A percentile compares a stretch with the other conserved stretches of the same genome.
phyloP scores from a whole-genome alignment of 2,329 filamentous ascomycete species.

The Tolypocladium tropicale region DNA sequence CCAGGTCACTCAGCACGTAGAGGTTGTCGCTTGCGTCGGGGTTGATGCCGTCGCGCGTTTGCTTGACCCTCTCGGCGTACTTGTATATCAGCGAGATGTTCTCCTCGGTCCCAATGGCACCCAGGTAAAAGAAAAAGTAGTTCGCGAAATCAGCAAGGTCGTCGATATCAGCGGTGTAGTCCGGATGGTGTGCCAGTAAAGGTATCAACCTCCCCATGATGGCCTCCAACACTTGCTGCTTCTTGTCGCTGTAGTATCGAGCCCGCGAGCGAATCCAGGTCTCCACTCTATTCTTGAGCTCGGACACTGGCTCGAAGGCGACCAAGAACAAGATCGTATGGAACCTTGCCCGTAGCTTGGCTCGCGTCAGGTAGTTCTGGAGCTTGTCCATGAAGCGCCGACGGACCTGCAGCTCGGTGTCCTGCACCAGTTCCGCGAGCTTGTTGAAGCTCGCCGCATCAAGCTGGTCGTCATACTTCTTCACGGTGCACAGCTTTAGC shows the following conservation, averaged over 20 bases:
- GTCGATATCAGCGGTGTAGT: slow-evolving; percentile 58
- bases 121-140: slow-evolving; percentile 86
- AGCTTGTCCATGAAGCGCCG: slow-evolving; percentile 72
- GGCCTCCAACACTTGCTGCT: slow-evolving; percentile 62
- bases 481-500: slow-evolving; percentile 73
- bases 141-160: slow-evolving; percentile 73
- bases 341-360: slow-evolving; percentile 63
- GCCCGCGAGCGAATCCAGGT: slow-evolving; percentile 85
- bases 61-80: slow-evolving; percentile 87
- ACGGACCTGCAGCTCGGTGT: slow-evolving; percentile 63
- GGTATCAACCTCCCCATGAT: slow-evolving; percentile 76
- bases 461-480: slow-evolving; percentile 66
- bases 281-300: slow-evolving; percentile 63
- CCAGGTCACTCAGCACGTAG: slow-evolving; percentile 80
- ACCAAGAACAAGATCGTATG: slow-evolving; percentile 84
- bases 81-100: slow-evolving; percentile 86
- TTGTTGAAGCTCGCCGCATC: slow-evolving; percentile 67
- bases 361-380: slow-evolving; percentile 78
- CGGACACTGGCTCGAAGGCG: slow-evolving; percentile 75
- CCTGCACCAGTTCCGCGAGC: slow-evolving; percentile 73
- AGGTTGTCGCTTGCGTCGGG: slow-evolving; percentile 60
- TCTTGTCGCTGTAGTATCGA: slow-evolving; percentile 48
- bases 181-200: slow-evolving; percentile 85
- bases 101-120: slow-evolving; percentile 69
- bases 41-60: slow-evolving; percentile 70